These are phyloP conservation scores for Pholiota microspora DNA, from an alignment of 768 basidiomycete genomes.

Conservation along the genomic window DNA sequence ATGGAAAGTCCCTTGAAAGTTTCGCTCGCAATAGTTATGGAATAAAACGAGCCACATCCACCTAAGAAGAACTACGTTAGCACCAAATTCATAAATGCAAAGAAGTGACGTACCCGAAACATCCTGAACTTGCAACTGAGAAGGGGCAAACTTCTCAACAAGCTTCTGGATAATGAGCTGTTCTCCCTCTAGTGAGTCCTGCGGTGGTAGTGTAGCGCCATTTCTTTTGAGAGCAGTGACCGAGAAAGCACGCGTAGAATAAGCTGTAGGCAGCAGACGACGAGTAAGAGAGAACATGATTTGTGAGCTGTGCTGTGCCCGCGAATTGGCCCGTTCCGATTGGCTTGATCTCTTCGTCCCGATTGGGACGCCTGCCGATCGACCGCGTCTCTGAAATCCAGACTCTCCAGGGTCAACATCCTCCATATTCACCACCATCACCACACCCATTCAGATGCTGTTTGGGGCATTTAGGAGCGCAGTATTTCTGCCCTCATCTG, in stretches of 20 bases:
- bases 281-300: conserved; percentile 35
- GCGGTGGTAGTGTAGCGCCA: conserved; percentile 16
- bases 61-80: conserved; percentile 42
- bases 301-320: conserved; percentile 7
- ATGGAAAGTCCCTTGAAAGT: conserved; percentile 82
- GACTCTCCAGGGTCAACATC: background rate
- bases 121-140: conserved; percentile 84
- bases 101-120: conserved; percentile 73
- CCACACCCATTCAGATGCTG: conserved; percentile 17
- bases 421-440: background rate
- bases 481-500: background rate
- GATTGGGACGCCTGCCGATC: background rate
- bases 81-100: background rate
- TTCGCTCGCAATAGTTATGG: conserved; percentile 83
- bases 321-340: conserved; percentile 11
- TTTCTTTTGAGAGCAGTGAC: conserved; percentile 18
- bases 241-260: conserved; percentile 29
- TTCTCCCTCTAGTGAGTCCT: conserved; percentile 59
- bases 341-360: background rate
- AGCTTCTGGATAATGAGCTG: conserved; percentile 70
- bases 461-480: conserved; percentile 23
- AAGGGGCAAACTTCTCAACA: conserved; percentile 70
- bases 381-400: background rate
- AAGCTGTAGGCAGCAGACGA: conserved; percentile 28
- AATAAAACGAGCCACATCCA: conserved; percentile 97